A percentile compares a stretch with the other conserved stretches of the same genome.
Evolutionary conservation across 768 basidiomycete species (phyloP).

Genomic region (Cystofilobasidium capitatum): DNA sequence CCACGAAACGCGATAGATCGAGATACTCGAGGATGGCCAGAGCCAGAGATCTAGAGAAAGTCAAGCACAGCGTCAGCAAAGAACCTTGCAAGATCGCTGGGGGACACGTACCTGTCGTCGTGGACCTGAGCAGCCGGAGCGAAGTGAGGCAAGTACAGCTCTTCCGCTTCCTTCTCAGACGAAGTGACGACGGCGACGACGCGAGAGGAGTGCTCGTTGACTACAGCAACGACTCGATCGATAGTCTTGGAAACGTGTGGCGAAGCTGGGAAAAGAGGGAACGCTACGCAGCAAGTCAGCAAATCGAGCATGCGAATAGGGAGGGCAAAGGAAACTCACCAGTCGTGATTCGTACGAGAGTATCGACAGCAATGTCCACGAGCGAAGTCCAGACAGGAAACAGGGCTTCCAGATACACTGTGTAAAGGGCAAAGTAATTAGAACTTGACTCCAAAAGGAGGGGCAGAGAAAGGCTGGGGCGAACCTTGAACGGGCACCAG

Average conservation of each 20-base stretch:
- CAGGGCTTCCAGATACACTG: constrained; percentile 4
- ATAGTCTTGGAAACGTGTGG: background rate
- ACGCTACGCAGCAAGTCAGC: too few species aligned
- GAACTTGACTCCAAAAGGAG: background rate
- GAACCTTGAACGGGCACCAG: background rate
- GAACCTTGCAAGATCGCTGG: too few species aligned
- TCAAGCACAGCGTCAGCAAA: background rate
- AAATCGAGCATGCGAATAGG: too few species aligned
- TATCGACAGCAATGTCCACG: background rate
- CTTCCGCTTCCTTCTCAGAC: background rate
- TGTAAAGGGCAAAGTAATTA: background rate
- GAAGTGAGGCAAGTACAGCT: constrained; percentile 14
- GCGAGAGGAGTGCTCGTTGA: constrained; percentile 1
- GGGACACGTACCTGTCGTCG: background rate
- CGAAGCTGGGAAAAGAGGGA: background rate
- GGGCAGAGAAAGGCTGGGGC: background rate
- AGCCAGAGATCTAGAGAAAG: background rate
- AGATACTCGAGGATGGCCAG: constrained; percentile 14
- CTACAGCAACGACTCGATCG: background rate
- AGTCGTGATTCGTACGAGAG: background rate
- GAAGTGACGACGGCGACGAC: background rate
- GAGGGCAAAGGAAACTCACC: background rate
- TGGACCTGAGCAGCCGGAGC: background rate
- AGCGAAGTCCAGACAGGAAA: background rate
- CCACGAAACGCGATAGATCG: constrained; percentile 4